Conservation (phyloP, 371 early-diverging fungal species). For the Mycotypha africana region DNA sequence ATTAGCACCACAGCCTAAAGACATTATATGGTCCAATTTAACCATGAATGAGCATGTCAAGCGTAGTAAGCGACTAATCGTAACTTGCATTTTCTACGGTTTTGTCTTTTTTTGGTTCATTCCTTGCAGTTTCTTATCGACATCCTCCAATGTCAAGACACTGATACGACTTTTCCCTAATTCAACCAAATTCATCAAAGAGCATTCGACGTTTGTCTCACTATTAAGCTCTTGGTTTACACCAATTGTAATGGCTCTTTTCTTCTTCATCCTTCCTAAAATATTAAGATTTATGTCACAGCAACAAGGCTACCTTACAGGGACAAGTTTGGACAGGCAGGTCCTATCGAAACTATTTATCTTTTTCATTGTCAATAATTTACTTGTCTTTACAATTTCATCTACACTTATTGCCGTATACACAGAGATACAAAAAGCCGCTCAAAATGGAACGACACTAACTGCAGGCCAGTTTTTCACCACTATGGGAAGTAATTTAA, state of each 20-base stretch:
- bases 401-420: conserved; percentile 56
- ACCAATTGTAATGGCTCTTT: conserved; percentile 66
- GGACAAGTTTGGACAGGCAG: conserved; percentile 67
- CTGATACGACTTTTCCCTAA: conserved; percentile 50
- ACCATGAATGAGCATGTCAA: conserved; percentile 52
- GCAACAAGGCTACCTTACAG: conserved; percentile 75
- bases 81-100: conserved; percentile 49
- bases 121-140: conserved; percentile 60
- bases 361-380: conserved; percentile 71
- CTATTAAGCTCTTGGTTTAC: conserved; percentile 68
- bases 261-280: conserved; percentile 65
- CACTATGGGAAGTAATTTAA: too few species aligned
- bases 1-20: conserved; percentile 68
- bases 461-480: too few species aligned
- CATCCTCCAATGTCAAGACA: conserved; percentile 58
- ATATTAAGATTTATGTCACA: conserved; percentile 62
- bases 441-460: too few species aligned
- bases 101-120: conserved; percentile 68
- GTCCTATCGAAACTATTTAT: conserved; percentile 75
- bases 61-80: conserved; percentile 49
- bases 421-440: too few species aligned
- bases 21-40: conserved; percentile 81
- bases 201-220: conserved; percentile 46
- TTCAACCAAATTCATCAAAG: conserved; percentile 45
- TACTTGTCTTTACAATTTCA: conserved; percentile 60